These are phyloP conservation scores for Aspergillus awamori DNA, from an alignment of 2,329 filamentous ascomycete genomes.

Conservation along the genomic window DNA sequence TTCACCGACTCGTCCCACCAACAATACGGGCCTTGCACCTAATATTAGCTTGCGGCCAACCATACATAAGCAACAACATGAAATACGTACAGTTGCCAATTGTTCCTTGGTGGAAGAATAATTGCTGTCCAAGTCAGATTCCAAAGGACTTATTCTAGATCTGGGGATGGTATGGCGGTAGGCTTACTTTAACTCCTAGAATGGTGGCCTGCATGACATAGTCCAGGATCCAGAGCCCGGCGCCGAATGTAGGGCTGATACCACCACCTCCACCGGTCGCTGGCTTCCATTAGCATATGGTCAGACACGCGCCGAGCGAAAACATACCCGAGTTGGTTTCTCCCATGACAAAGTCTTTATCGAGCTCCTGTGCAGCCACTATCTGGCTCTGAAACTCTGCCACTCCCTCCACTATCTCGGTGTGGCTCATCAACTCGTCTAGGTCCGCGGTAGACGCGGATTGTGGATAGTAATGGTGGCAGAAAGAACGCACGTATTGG, in stretches of 20 bases:
- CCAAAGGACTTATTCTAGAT: background rate
- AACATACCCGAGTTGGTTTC: slow-evolving; percentile 55
- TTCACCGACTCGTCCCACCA: slow-evolving; percentile 54
- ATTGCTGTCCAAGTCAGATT: slow-evolving; percentile 22
- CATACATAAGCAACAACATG: background rate
- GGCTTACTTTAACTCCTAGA: slow-evolving; percentile 31
- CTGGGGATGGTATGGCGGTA: background rate
- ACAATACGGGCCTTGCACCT: slow-evolving; percentile 45
- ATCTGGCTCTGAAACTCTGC: slow-evolving; percentile 47
- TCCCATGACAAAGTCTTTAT: slow-evolving; percentile 53
- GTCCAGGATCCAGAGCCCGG: slow-evolving; percentile 57
- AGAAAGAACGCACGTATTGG: slow-evolving; percentile 47
- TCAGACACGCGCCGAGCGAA: background rate
- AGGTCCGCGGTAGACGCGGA: slow-evolving; percentile 42
- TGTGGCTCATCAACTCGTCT: slow-evolving; percentile 51
- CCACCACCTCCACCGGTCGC: slow-evolving; percentile 44
- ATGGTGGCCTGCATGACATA: slow-evolving; percentile 41
- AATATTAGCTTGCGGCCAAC: background rate
- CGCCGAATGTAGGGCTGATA: slow-evolving; percentile 53
- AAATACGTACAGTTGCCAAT: slow-evolving; percentile 52
- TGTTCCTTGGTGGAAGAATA: slow-evolving; percentile 56
- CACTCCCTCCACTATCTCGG: slow-evolving; percentile 45
- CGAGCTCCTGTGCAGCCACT: slow-evolving; percentile 40
- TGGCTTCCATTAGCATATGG: slow-evolving; percentile 14
- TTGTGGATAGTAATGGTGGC: slow-evolving; percentile 55